Evolutionary conservation across 2,329 filamentous ascomycete genomes (phyloP).

Genomic region (Balansia obtecta): DNA sequence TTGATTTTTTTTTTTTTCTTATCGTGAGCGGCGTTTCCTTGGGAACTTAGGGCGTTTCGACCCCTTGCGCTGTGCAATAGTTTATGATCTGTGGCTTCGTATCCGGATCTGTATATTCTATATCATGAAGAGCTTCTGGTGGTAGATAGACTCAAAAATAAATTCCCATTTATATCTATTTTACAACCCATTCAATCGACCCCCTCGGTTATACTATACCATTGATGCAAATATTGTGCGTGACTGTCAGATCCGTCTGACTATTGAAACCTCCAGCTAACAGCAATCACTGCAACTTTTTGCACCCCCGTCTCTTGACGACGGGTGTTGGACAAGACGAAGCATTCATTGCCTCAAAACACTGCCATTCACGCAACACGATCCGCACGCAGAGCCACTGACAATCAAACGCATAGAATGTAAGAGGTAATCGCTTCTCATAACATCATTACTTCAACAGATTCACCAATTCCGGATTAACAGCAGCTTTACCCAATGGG

Average conservation of each 20-base stretch:
- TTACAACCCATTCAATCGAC: too few species aligned
- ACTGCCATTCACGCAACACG: too few species aligned
- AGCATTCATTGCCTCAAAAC: too few species aligned
- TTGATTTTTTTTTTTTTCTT: too few species aligned
- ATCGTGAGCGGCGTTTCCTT: constrained; percentile 10
- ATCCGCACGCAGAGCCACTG: neutral
- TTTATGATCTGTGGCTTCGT: neutral
- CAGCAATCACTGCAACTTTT: too few species aligned
- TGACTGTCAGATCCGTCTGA: too few species aligned
- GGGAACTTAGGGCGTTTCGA: constrained; percentile 8
- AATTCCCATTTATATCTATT: constrained; percentile 21
- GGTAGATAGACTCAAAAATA: constrained; percentile 16
- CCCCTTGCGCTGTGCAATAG: neutral
- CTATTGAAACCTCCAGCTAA: too few species aligned
- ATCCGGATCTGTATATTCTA: constrained; percentile 17
- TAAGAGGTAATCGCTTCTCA: neutral
- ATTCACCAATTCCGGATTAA: neutral
- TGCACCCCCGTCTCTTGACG: too few species aligned
- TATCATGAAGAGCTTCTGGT: constrained; percentile 13
- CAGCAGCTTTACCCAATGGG: constrained; percentile 36
- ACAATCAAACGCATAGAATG: neutral
- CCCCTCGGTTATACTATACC: too few species aligned
- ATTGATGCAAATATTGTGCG: too few species aligned
- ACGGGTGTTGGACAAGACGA: too few species aligned
- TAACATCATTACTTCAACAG: neutral